Percentiles rank a stretch among this genome's conserved stretches.
phyloP scores from a whole-genome alignment of 163 green algal genomes.

The Prototheca wickerhamii region DNA sequence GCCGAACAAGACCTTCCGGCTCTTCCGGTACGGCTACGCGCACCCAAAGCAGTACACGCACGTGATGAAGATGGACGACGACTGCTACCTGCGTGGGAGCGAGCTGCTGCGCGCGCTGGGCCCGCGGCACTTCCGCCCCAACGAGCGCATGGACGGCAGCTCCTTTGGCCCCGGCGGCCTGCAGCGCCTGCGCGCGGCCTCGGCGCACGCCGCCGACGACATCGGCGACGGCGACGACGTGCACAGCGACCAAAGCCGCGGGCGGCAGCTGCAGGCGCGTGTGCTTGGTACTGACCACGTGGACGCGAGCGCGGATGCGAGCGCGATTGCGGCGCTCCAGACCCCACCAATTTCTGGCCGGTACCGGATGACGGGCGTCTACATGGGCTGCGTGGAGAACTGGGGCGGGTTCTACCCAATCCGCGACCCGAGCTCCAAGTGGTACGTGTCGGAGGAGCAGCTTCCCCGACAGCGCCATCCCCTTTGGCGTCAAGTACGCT shows the following conservation, averaged over 20 bases:
- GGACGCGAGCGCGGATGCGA: not conserved
- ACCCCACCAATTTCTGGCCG: too few relatives aligned
- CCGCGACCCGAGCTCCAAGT: conserved; percentile 18
- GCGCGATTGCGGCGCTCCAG: not conserved
- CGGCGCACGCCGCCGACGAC: not conserved
- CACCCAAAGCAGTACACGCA: conserved; percentile 32
- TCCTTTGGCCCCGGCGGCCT: not conserved
- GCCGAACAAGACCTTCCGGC: conserved; percentile 41
- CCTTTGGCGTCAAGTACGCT: conserved; percentile 33
- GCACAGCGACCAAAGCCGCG: too few relatives aligned
- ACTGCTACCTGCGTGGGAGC: conserved; percentile 34
- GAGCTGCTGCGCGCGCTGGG: conserved; percentile 18
- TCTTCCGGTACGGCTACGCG: conserved; percentile 26
- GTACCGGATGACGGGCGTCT: conserved; percentile 14
- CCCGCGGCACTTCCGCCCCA: not conserved
- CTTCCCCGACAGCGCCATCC: conserved; percentile 33
- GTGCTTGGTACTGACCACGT: too few relatives aligned
- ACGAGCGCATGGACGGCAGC: not conserved
- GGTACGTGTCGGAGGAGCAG: conserved; percentile 32
- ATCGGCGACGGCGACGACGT: not conserved
- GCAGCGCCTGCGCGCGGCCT: not conserved
- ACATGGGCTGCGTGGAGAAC: conserved; percentile 41
- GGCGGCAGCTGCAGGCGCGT: too few relatives aligned
- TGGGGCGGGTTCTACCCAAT: conserved; percentile 35
- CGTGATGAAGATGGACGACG: conserved; percentile 49